Base-by-base conservation (phyloP, 2,329 filamentous ascomycete genomes). In the Colletotrichum noveboracense region DNA sequence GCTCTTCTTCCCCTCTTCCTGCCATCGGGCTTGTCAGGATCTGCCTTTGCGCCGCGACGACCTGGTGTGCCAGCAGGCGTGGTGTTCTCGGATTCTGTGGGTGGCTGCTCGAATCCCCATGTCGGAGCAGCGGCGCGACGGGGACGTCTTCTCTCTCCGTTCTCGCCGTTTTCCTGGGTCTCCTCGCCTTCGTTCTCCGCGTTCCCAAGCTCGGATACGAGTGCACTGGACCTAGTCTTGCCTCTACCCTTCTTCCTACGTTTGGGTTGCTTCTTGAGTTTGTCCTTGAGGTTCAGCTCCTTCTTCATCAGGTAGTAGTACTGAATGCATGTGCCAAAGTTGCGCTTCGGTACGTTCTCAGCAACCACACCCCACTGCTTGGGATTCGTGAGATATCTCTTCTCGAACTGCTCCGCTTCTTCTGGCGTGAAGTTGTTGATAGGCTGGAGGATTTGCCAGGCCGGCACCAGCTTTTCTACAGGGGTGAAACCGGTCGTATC, bases 271-370 rank as follows among this genome's bases (percentile, higher is more conserved):
- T 89, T 92, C 83, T 91, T 93, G 34, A 94, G 88, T 84, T 94
- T 95, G 81, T 95, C 93, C 82, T 96, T 95, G 76, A 96, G 92
- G 77, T 94, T 93, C 56, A 92, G 90, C 62, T 92, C 89, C 85
- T 93, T 94, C 85, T 92, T 97, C 81, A 93, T 94, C 77, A 94
- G 89, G 83, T 97, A 97, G 84, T 97, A 97, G 83, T 96, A 95
- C 81, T 95, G 93, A 79, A 97, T 97, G 83, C 94, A 95, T 62
- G 94, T 91, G 78, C 94, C 93, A 83, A 95, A 96, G 79, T 94
- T 92, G 28, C 94, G 91, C 34, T 90, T 88, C 1, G 90, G 89
- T 7, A 96, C 85, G 28, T 89, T 88, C 74, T 94, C 91, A 7
- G 94, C 93, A 74, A 97, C 92, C 79, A 91, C 92, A 72, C 94